Evolutionary conservation across 78 protist species (phyloP).

Genomic region (Bigelowiella natans): DNA sequence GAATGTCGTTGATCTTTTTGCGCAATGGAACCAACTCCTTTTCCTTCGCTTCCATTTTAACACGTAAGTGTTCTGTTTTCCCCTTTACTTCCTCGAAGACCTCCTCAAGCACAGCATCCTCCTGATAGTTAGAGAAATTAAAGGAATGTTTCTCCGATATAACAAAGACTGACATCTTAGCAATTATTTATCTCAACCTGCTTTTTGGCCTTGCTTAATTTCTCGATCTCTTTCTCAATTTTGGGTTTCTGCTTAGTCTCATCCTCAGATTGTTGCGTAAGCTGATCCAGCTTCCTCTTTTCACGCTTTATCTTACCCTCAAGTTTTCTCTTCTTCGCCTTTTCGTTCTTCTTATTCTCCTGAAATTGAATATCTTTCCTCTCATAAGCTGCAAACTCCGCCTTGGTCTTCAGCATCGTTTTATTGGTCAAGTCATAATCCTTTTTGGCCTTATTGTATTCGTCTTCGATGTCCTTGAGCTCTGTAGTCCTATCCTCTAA

Average conservation of each 20-base stretch:
- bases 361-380: constrained; percentile 23
- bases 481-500: constrained; percentile 14
- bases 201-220: neutral
- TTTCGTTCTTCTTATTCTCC: neutral
- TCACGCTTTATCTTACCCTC: neutral
- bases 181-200: no score
- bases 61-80: constrained; percentile 16
- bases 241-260: neutral
- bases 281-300: neutral
- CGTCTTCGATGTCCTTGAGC: constrained; percentile 12
- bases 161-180: no score
- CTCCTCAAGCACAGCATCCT: neutral
- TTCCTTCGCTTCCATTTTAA: constrained; percentile 58
- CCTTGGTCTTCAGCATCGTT: constrained; percentile 14
- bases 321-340: neutral
- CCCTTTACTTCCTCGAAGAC: constrained; percentile 1
- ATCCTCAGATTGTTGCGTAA: neutral
- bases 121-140: no score
- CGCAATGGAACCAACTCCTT: constrained; percentile 48
- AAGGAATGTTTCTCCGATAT: no score
- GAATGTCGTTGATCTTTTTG: constrained; percentile 17
- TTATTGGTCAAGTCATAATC: neutral
- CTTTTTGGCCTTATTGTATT: neutral
- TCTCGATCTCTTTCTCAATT: neutral
- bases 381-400: constrained; percentile 18